A percentile compares a stretch with the other conserved stretches of the same genome.
These are phyloP conservation scores for Pythium monospermum DNA, from an alignment of 352 stramenopile species.

Conservation along the genomic window DNA sequence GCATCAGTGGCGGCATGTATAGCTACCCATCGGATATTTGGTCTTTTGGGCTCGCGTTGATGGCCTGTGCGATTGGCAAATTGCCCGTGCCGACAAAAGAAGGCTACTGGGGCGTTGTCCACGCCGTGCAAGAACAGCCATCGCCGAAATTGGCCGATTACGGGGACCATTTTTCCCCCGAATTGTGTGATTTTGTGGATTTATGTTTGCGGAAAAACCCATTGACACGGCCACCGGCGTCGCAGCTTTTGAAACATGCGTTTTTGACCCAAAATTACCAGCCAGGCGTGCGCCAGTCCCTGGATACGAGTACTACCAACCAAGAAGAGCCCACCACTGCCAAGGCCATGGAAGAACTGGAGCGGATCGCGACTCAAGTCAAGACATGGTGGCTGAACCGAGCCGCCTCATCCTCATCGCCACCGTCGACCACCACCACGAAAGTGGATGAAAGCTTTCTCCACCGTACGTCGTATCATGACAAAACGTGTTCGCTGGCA, in stretches of 20 bases:
- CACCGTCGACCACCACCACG: too few species aligned
- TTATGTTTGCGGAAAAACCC: constrained; percentile 79
- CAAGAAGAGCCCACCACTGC: constrained; percentile 35
- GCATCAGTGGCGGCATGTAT: constrained; percentile 89
- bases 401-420: too few species aligned
- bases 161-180: constrained; percentile 52
- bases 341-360: too few species aligned
- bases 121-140: constrained; percentile 74
- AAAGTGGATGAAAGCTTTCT: too few species aligned
- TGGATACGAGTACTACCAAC: constrained; percentile 16
- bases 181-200: constrained; percentile 75
- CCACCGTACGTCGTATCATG: constrained; percentile 18
- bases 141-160: constrained; percentile 63
- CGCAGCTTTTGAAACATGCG: constrained; percentile 50
- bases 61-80: constrained; percentile 85
- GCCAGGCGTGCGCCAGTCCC: constrained; percentile 22
- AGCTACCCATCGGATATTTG: constrained; percentile 84
- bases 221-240: constrained; percentile 45
- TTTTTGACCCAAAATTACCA: constrained; percentile 67
- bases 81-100: constrained; percentile 78
- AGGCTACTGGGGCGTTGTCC: constrained; percentile 89
- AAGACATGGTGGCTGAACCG: too few species aligned
- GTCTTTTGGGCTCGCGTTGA: constrained; percentile 76
- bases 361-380: too few species aligned
- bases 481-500: constrained; percentile 38